Conservation (phyloP, 148 eudicot species). For the Pouteria glomerata region DNA sequence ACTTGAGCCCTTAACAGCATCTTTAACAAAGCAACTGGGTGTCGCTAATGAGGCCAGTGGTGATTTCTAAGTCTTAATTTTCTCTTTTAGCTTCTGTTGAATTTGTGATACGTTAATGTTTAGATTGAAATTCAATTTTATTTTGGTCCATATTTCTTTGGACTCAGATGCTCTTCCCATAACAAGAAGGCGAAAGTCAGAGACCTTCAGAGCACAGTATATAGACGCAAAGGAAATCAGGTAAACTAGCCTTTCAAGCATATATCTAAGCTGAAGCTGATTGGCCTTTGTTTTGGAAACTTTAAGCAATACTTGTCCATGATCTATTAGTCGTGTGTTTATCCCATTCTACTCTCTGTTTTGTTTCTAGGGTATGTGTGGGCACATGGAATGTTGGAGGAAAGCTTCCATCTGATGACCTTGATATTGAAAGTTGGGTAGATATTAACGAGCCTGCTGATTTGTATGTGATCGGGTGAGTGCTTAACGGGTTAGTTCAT, state of each 20-base stretch:
- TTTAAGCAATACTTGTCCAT: neutral
- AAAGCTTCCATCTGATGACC: constrained; percentile 66
- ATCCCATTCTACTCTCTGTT: constrained; percentile 13
- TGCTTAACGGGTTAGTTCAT: constrained; percentile 5
- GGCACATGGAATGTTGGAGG: constrained; percentile 99
- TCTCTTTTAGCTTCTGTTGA: neutral
- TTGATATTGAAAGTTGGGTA: constrained; percentile 78
- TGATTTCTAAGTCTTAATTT: neutral
- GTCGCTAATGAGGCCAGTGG: neutral
- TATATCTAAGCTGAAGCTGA: neutral
- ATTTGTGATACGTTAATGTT: neutral
- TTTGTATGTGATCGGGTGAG: constrained; percentile 88
- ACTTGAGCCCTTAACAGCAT: neutral
- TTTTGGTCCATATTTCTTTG: constrained; percentile 8
- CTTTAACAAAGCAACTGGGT: neutral
- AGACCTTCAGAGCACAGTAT: constrained; percentile 29
- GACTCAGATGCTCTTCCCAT: constrained; percentile 61
- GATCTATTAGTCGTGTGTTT: no score
- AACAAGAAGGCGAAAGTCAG: constrained; percentile 74
- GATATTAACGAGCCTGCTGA: constrained; percentile 73
- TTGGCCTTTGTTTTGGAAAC: neutral
- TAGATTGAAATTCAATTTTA: neutral
- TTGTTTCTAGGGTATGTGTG: constrained; percentile 54
- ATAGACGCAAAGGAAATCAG: constrained; percentile 81
- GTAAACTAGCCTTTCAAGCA: constrained; percentile 26